Evolutionary conservation across 1,139 yeast species (phyloP), one percentile per base, ranked within the genome.

Genomic region (Magnusiomyces tetraspermus): DNA sequence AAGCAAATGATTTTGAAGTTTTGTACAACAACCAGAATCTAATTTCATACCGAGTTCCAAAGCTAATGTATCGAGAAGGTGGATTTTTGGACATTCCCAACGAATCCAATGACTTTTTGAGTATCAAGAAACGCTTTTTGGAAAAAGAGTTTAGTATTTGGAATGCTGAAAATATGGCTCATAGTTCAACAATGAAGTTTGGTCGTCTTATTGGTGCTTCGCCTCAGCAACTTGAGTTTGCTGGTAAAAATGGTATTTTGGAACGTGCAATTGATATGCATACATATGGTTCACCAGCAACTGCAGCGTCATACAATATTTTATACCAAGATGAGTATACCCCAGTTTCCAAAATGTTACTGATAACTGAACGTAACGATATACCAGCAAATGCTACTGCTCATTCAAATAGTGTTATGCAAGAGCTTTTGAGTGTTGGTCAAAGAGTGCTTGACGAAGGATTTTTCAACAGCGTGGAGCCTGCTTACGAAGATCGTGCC

Each of bases 11-110:
- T 2, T 70, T 87, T 55, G 94, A 86, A 53, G 71, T 82, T 48
- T 62, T 70, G 26, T 89, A 89, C 67, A 76, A 89, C 1, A 76
- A 89, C 1, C 75, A 74, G 51, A 90, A 83, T 64, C 71, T 74
- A 42, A 79, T 94, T 52, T 68, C 73, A 19, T 82, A 71, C 57
- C 59, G 66, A 8, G 59, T 92, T 50, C 98, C 98, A 22, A 78
- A 77, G 57, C 68, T 85, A 54, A 61, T 90, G 3, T 84, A 81
- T 63, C 80, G 85, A 55, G 95, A 88, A 23, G 70, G 74, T 1
- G 70, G 73, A 0, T 58, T 82, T 41, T 63, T 89, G 45, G 69
- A 80, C n/a, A 80, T 85, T 2, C 79, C 82, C 17, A 75, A 71
- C 57, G 73, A 73, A 40, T 21, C 19, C 2, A 68, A 75, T 42